A percentile compares a stretch with the other conserved stretches of the same genome.
phyloP scores from a whole-genome alignment of 1,284 basidiomycete genomes.

The Grifola frondosa region DNA sequence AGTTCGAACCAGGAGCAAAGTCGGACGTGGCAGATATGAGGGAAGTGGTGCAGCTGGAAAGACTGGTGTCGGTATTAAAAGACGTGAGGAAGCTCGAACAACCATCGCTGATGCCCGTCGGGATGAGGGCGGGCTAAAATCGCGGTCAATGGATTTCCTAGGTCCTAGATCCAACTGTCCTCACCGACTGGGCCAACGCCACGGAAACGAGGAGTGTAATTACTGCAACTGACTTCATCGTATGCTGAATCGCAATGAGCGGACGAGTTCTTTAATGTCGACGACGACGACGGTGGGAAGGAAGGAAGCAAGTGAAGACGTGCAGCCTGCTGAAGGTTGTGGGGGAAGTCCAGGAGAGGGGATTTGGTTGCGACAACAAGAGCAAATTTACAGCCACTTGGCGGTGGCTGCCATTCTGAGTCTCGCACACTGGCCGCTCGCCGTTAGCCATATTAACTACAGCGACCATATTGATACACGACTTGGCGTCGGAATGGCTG shows the following conservation, averaged over 20 bases:
- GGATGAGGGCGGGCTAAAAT: constrained; percentile 51
- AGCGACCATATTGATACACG: too few species aligned
- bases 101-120: constrained; percentile 54
- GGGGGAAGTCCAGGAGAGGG: constrained; percentile 9
- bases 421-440: not conserved
- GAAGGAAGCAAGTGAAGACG: constrained; percentile 16
- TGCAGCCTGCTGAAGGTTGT: too few species aligned
- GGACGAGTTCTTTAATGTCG: constrained; percentile 48
- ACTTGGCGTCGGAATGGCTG: too few species aligned
- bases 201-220: constrained; percentile 45
- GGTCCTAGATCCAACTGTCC: too few species aligned
- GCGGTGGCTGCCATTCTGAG: constrained; percentile 9
- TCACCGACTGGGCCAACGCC: constrained; percentile 45
- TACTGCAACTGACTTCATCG: constrained; percentile 51
- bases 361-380: constrained; percentile 25
- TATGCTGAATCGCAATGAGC: constrained; percentile 45
- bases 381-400: constrained; percentile 18
- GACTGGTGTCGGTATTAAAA: constrained; percentile 60
- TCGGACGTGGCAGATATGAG: constrained; percentile 60
- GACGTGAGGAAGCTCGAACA: constrained; percentile 63
- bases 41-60: constrained; percentile 65
- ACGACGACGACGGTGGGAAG: constrained; percentile 39
- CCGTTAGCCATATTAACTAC: not conserved
- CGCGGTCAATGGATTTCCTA: too few species aligned
- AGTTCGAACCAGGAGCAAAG: constrained; percentile 53